phyloP scores from a whole-genome alignment of 163 green algal species.

The Chloromonas sp. region DNA sequence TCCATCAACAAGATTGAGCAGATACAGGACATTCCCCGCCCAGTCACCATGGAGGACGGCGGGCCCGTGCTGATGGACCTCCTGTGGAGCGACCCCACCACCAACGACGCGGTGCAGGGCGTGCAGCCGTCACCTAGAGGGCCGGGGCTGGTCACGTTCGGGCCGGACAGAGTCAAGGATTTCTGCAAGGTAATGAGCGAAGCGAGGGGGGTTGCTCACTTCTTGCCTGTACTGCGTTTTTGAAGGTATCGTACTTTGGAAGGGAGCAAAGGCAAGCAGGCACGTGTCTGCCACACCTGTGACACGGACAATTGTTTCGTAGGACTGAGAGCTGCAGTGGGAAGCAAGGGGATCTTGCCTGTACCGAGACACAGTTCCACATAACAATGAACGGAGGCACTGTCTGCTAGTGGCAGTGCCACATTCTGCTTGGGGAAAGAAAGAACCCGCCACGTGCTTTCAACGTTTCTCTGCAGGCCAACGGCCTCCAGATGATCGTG shows the following conservation, averaged over 20 bases:
- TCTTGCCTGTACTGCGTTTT: not conserved
- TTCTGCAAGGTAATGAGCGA: conserved; percentile 87
- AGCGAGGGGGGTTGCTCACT: not conserved
- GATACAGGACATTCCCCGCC: conserved; percentile 82
- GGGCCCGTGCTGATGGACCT: conserved; percentile 94
- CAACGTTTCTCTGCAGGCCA: conserved; percentile 51
- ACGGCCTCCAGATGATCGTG: conserved; percentile 97
- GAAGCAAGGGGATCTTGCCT: not conserved
- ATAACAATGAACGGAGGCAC: not conserved
- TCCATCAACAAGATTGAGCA: conserved; percentile 52
- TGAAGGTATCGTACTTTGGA: not conserved
- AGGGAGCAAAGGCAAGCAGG: not conserved
- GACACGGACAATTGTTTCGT: too few species aligned
- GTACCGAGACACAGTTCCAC: not conserved
- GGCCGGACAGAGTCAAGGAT: conserved; percentile 92
- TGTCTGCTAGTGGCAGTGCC: not conserved
- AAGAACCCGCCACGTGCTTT: not conserved
- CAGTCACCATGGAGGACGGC: conserved; percentile 93
- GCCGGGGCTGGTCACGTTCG: conserved; percentile 95
- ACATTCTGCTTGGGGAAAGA: not conserved
- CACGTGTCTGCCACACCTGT: too few species aligned
- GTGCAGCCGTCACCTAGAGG: conserved; percentile 89
- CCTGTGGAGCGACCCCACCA: conserved; percentile 94
- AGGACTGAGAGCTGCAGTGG: not conserved
- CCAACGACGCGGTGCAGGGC: conserved; percentile 89